Base-by-base conservation (phyloP, 2,329 filamentous ascomycete genomes). In the Penicillium sp. region DNA sequence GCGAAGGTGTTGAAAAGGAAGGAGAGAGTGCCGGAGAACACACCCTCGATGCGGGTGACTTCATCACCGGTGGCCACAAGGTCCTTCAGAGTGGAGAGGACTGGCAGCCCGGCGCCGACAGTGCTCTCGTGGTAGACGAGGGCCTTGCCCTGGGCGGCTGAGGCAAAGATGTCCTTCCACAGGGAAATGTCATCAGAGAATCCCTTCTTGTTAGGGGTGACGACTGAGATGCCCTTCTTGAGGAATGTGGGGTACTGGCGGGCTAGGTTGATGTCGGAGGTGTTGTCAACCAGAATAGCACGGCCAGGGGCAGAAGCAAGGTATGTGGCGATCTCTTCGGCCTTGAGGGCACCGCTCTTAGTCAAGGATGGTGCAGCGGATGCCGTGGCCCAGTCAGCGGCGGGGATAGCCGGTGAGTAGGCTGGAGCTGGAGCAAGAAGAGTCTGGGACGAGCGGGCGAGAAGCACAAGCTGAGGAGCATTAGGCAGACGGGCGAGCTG, bases 1-100 rank as follows among this genome's bases (percentile, higher is more conserved):
- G 92, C 91, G 73, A 97, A 99, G 21, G 86, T 92, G 81, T 97
- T 97, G 85, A 99, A 97, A 39, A 99, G 82, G 81, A 97, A 99
- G 38, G 90, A 95, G 86, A 99, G 93, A 51, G 94, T 99, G 60
- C 94, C 94, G 57, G 90, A 96, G 78, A 99, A 97, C 48, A 99
- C 92, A 62, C 94, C 94, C 77, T 97, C 93, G 64, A 99, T 95
- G 77, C 88, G 92, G 50, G 84, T 91, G 5, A 99, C 88, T 71
- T 90, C 82, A 70, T 99, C 94, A 40, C 94, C 94, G 1, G 94
- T 99, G 59, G 92, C 88, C 22, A 97, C 84, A n/a, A 99, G 83
- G 67, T 99, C 94, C 69, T 92, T 92, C 60, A 99, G 79, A 0
- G 94, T 97, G 39, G 90, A 96, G 65, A 99, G 89, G 55, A 97